Evolutionary conservation across 352 stramenopile species (phyloP), one percentile per base, ranked within the genome.

Genomic region (Phytopythium ostracodes): DNA sequence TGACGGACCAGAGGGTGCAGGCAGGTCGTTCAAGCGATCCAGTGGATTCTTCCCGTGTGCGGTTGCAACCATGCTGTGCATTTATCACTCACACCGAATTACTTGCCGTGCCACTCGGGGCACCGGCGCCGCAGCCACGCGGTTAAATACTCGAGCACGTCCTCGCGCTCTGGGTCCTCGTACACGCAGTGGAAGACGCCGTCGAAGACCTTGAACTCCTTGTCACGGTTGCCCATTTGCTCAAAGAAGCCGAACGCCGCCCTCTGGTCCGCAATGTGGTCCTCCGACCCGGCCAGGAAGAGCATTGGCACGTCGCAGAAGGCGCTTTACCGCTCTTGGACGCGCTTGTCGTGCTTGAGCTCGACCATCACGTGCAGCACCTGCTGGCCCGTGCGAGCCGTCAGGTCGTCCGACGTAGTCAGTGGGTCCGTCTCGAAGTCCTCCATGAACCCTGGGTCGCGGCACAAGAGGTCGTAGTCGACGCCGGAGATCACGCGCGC

Each of bases 391-490:
- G 67, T 77, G 57, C 55, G 66, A 63, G 67, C 54, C 0, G 71
- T 79, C 60, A 90, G 73, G 36, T 75, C 73, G 22, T 75, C 69
- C 12, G 62, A 81, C 22, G 69, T 70, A 46, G 78, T 84, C 24
- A 90, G 63, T n/a, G 68, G 65, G 54, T 90, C 81, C 35, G 62
- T 73, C 70, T 75, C 71, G 62, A 85, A 88, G 36, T 78, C 71
- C 18, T 79, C 65, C 20, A 83, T 52, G 51, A 83, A 85, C 3
- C 52, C 67, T 14, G 67, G 64, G 33, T 88, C 73, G 68, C 75
- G 69, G 18, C 60, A 66, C 9, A 69, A 57, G 15, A 71, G 35
- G 12, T 77, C 70, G 18, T 71, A 69, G 61, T 82, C 83, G 31
- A 90, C 70, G 46, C 73, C 77, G 9, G 77, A 73, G 7, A 87